Base-by-base conservation (phyloP, 2,329 filamentous ascomycete species). In the Exserohilum turcica region DNA sequence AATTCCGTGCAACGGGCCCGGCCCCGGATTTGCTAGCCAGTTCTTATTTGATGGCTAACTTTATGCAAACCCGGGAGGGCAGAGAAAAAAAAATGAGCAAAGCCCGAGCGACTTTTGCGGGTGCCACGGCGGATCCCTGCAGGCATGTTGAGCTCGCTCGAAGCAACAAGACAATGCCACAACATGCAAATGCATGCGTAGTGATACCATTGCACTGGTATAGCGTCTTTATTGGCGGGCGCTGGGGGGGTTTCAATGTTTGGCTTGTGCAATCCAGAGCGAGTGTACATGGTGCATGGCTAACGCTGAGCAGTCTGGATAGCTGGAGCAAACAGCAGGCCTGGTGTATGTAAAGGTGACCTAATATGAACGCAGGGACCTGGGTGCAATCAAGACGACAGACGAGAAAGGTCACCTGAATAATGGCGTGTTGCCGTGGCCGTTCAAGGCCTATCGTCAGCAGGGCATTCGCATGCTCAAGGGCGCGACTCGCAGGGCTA, bases 401-500 rank as follows among this genome's bases (percentile, higher is more conserved):
- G n/a, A 15, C 18, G 18, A 24, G 43, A 44, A 5, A 9, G n/a
- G 32, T 53, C 32, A 37, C 46, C 27, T 21, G 50, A 32, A 24
- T 27, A 29, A 33, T 32, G 31, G 24, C 16, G 31, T 33, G 16
- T 38, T 40, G 16, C 35, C 38, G 39, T 21, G 32, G 16, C 19
- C 28, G 56, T 48, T 52, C 35, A 54, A 54, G 21, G 43, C 29
- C 38, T 54, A 29, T 50, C 36, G 24, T 38, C 47, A 31, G 27
- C n/a, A 8, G 27, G 31, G 36, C 28, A 24, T 27, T 36, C 15
- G 13, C 32, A 24, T 35, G 39, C 24, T 39, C 7, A 18, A 18
- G 24, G 16, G 16, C 15, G 36, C 37, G 19, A 52, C 50, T 27
- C 46, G 59, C 44, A 46, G 46, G 37, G 56, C 54, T 44, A 47